Evolutionary conservation across 192 early-diverging fungal genomes (phyloP).

Genomic region (Linnemannia exigua): DNA sequence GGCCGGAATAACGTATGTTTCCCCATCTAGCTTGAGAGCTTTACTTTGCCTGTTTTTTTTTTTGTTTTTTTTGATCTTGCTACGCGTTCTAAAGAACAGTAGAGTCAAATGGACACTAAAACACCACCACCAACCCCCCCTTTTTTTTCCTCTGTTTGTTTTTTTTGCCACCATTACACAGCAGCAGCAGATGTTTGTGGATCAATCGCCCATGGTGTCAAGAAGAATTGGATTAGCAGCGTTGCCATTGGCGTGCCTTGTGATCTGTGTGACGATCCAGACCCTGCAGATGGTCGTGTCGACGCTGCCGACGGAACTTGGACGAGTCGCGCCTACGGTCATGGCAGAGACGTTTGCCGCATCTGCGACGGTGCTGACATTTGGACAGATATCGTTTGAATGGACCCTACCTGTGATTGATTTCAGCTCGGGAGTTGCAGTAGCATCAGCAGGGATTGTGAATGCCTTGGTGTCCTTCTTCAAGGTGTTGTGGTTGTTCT

Average conservation of each 20-base stretch:
- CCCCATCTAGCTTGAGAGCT: background rate
- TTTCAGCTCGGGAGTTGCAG: conserved; percentile 30
- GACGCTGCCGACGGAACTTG: conserved; percentile 6
- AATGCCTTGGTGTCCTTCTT: conserved; percentile 32
- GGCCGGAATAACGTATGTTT: conserved; percentile 60
- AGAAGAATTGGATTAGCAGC: conserved; percentile 86
- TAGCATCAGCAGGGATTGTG: conserved; percentile 22
- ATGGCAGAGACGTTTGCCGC: conserved; percentile 38
- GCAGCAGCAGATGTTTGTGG: conserved; percentile 67
- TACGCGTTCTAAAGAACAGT: background rate
- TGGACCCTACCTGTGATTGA: conserved; percentile 27
- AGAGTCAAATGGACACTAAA: conserved; percentile 3
- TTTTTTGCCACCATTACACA: background rate
- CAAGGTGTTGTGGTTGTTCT: conserved; percentile 19
- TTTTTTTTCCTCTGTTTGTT: background rate
- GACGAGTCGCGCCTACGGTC: background rate
- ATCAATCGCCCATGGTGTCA: conserved; percentile 83
- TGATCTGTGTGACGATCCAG: conserved; percentile 69
- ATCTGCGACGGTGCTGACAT: conserved; percentile 22
- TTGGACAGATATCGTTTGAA: conserved; percentile 31
- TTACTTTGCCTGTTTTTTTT: background rate
- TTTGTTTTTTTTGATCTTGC: background rate
- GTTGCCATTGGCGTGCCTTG: conserved; percentile 83
- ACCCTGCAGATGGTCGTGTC: conserved; percentile 54
- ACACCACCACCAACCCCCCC: background rate